Evolutionary conservation across 1,284 basidiomycete genomes (phyloP).

Genomic region (Hemileccinum hortonii): DNA sequence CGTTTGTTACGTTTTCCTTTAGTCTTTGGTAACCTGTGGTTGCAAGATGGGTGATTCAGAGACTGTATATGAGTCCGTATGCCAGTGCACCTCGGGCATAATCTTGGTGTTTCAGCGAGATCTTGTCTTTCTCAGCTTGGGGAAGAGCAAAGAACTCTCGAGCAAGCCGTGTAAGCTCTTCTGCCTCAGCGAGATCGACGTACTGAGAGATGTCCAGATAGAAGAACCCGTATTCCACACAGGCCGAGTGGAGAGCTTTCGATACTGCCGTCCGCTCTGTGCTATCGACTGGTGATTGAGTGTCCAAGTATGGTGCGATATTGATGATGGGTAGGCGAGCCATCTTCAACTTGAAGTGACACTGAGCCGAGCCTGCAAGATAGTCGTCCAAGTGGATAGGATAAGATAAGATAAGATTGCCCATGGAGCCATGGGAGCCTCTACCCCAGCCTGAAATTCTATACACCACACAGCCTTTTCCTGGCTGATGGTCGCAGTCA

Average conservation of each 20-base stretch:
- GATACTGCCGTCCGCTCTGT: constrained; percentile 44
- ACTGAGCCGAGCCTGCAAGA: no score
- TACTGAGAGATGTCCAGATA: constrained; percentile 72
- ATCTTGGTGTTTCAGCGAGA: constrained; percentile 67
- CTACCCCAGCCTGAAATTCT: no score
- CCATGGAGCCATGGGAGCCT: no score
- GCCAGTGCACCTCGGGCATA: constrained; percentile 60
- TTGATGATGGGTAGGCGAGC: constrained; percentile 46
- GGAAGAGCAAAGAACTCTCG: constrained; percentile 71
- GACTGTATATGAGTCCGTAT: neutral
- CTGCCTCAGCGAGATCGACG: constrained; percentile 57
- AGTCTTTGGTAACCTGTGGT: constrained; percentile 64
- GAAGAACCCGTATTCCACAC: constrained; percentile 81
- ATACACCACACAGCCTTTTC: neutral
- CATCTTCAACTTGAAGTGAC: constrained; percentile 15
- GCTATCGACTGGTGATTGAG: constrained; percentile 8
- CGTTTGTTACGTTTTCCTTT: constrained; percentile 81
- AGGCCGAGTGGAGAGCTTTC: constrained; percentile 67
- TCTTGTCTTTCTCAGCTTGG: constrained; percentile 69
- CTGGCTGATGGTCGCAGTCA: neutral
- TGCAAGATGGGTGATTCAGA: constrained; percentile 1
- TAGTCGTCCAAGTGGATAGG: constrained; percentile 17
- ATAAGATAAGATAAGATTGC: constrained; percentile 22
- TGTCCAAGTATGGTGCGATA: constrained; percentile 54
- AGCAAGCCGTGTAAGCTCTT: constrained; percentile 62